Evolutionary conservation across 768 basidiomycete genomes (phyloP).

Genomic region (Cubamyces sp.): DNA sequence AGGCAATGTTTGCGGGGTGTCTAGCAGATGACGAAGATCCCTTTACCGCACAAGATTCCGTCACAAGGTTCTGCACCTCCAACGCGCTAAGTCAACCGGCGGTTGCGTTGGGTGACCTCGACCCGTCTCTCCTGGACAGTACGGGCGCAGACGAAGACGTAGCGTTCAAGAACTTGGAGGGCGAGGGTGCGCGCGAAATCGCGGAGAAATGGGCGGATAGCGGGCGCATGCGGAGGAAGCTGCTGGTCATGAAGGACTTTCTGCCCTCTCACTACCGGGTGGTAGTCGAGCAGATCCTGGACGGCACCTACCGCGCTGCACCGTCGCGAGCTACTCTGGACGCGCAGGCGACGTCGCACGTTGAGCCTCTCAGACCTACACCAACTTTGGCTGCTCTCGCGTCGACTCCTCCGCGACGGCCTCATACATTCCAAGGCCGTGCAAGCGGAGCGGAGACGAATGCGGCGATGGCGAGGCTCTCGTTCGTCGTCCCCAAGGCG

Average conservation of each 20-base stretch:
- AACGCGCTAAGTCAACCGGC: neutral
- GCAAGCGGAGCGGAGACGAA: slow-evolving; percentile 25
- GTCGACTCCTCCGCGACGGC: neutral
- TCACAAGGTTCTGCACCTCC: slow-evolving; percentile 8
- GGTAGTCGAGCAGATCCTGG: slow-evolving; percentile 40
- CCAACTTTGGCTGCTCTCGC: neutral
- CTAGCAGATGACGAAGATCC: slow-evolving; percentile 39
- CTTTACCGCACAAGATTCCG: slow-evolving; percentile 11
- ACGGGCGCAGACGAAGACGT: slow-evolving; percentile 47
- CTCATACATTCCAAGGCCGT: slow-evolving; percentile 17
- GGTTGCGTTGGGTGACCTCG: slow-evolving; percentile 16
- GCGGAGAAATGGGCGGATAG: slow-evolving; percentile 61
- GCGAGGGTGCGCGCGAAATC: slow-evolving; percentile 45
- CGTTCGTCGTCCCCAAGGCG: slow-evolving; percentile 35
- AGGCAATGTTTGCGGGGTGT: slow-evolving; percentile 65
- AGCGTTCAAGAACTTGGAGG: slow-evolving; percentile 66
- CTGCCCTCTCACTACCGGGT: slow-evolving; percentile 42
- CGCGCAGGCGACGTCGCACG: neutral
- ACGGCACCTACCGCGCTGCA: slow-evolving; percentile 26
- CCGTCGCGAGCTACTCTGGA: slow-evolving; percentile 13
- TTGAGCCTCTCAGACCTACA: neutral
- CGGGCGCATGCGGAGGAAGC: slow-evolving; percentile 46
- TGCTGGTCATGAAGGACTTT: slow-evolving; percentile 49
- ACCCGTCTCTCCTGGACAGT: slow-evolving; percentile 12
- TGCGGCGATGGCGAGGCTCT: slow-evolving; percentile 26